Evolutionary conservation across 495 filamentous ascomycete species (phyloP).

Genomic region (Trichoderma gamsii): DNA sequence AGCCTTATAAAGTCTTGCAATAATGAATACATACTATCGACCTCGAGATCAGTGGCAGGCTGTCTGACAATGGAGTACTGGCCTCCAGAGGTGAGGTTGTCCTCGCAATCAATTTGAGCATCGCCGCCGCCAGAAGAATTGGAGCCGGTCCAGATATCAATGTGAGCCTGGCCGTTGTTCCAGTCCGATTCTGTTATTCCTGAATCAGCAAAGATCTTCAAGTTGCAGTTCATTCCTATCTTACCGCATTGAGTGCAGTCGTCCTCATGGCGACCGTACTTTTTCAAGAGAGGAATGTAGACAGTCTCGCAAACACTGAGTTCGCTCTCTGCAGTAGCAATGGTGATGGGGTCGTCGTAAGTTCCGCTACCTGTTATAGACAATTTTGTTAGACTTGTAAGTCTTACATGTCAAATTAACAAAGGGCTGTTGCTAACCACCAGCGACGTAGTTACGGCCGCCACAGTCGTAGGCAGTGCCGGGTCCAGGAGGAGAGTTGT

Average conservation of each 20-base stretch:
- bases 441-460: conserved; percentile 28
- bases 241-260: conserved; percentile 22
- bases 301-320: conserved; percentile 40
- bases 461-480: conserved; percentile 35
- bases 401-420: too few species aligned
- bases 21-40: conserved; percentile 11
- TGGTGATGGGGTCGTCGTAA: neutral
- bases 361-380: neutral
- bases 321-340: neutral
- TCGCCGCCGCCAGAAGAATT: conserved; percentile 17
- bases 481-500: conserved; percentile 38
- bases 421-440: conserved; percentile 19
- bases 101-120: conserved; percentile 27
- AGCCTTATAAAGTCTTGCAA: neutral
- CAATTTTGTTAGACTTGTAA: too few species aligned
- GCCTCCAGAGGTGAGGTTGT: conserved; percentile 27
- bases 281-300: conserved; percentile 38
- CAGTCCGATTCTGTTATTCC: conserved; percentile 26
- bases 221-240: neutral
- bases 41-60: conserved; percentile 18
- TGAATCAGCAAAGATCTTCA: conserved; percentile 10
- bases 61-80: conserved; percentile 18
- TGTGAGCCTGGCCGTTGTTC: conserved; percentile 25
- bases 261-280: conserved; percentile 34
- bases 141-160: conserved; percentile 40